phyloP scores from a whole-genome alignment of 257 asterid species.

The Agastache rugosa region DNA sequence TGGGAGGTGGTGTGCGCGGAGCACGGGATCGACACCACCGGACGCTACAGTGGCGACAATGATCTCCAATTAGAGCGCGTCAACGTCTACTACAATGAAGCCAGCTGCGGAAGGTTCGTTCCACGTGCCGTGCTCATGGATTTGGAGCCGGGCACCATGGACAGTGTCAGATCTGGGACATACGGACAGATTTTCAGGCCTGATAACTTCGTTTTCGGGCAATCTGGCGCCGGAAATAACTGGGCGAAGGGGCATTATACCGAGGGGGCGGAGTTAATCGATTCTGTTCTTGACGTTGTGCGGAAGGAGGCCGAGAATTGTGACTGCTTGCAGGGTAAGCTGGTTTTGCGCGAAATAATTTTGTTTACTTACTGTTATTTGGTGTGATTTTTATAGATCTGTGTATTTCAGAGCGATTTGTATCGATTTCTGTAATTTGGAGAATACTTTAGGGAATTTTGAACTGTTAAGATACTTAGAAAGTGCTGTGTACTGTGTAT shows the following conservation, averaged over 20 bases:
- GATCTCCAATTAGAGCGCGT: conserved; percentile 49
- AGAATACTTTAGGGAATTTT: not conserved
- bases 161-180: conserved; percentile 54
- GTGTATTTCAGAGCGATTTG: not conserved
- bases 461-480: not conserved
- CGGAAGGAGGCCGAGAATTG: conserved; percentile 58
- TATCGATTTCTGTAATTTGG: not conserved
- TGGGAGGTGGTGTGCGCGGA: conserved; percentile 61
- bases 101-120: conserved; percentile 56
- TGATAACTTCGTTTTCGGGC: conserved; percentile 54
- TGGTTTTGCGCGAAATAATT: not conserved
- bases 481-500: not conserved
- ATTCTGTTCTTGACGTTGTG: conserved; percentile 55
- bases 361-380: not conserved
- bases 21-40: conserved; percentile 58
- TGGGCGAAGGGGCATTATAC: conserved; percentile 58
- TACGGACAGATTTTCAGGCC: conserved; percentile 58
- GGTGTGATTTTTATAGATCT: conserved; percentile 18
- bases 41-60: conserved; percentile 51
- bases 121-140: conserved; percentile 61
- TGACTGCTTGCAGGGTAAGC: conserved; percentile 52
- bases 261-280: conserved; percentile 52
- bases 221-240: conserved; percentile 54
- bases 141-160: conserved; percentile 61
- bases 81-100: conserved; percentile 56